These are phyloP conservation scores for Psilocybe tampanensis DNA, from an alignment of 768 basidiomycete genomes.

Conservation along the genomic window DNA sequence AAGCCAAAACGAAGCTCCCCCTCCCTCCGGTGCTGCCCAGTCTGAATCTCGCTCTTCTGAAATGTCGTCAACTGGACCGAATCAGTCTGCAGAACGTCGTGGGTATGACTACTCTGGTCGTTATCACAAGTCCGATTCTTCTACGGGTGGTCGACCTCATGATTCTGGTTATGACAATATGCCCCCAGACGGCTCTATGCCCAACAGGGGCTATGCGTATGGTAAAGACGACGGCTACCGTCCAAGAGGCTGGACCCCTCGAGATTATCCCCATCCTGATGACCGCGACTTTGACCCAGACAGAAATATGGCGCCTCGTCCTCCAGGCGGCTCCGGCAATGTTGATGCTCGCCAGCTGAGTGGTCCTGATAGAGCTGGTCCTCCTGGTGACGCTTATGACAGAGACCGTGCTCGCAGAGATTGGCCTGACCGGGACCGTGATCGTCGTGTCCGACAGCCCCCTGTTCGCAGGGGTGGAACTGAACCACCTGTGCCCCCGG, in stretches of 20 bases:
- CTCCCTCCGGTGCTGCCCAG: constrained; percentile 14
- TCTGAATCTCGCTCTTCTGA: constrained; percentile 14
- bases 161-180: constrained; percentile 5
- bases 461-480: constrained; percentile 10
- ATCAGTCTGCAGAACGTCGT: constrained; percentile 7
- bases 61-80: background rate
- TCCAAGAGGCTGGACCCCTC: constrained; percentile 11
- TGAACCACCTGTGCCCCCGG: constrained; percentile 15
- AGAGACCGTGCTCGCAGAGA: constrained; percentile 6
- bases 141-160: constrained; percentile 7
- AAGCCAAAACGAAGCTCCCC: constrained; percentile 13
- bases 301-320: constrained; percentile 10
- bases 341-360: constrained; percentile 11
- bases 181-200: constrained; percentile 13
- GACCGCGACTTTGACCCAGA: constrained; percentile 9
- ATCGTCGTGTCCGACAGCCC: constrained; percentile 1
- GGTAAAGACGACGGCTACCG: constrained; percentile 12
- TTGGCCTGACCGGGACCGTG: constrained; percentile 9
- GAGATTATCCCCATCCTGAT: constrained; percentile 10
- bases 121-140: constrained; percentile 1
- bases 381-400: constrained; percentile 4
- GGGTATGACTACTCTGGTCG: constrained; percentile 14
- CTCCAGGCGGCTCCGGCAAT: constrained; percentile 3
- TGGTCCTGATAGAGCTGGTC: constrained; percentile 11
- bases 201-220: constrained; percentile 1